Base-by-base conservation (phyloP, 768 basidiomycete genomes). In the Rubroboletus satanas region DNA sequence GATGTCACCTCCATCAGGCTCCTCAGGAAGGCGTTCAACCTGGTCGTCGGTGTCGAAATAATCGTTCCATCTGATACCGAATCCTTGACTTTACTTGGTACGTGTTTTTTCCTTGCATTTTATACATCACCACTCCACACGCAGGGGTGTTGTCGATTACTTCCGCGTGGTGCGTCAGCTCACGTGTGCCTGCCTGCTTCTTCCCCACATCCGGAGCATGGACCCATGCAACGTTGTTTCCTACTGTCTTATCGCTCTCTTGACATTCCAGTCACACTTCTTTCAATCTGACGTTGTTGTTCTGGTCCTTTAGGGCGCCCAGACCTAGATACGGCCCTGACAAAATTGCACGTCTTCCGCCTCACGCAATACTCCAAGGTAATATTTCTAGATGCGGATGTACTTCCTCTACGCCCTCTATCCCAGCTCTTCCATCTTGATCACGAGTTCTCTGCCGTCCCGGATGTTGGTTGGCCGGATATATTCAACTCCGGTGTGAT, bases 391-490 rank as follows among this genome's bases (percentile, higher is more conserved):
- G 93, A 96, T 71, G 93, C 93, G 62, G 93, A 96, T 68, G 83
- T 93, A 48, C 87, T 96, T 61, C 90, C 92, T 51, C 78, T 92
- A 48, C 83, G 88, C 46, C 90, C 96, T 29, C 77, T 99, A 51
- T 88, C 92, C 35, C 94, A 96, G 73, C 84, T 99, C n/a, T 98
- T 99, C 72, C 77, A 79, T 33, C 72, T 89, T 45, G 81, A 88
- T 5, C 78, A 87, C 68, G 85, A 90, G 58, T 94, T 99, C 67
- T 87, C 94, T 39, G 97, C 97, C 9, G 90, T 87, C 8, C 94
- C 97, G 11, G 97, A 99, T 71, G 91, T 94, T 32, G 97, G 97
- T 62, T 99, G 97, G 97, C 97, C 97, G 38, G 97, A 99, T 73
- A 95, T 97, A 57, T 99, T 99, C 78, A 99, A 99, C 71, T 96